Evolutionary conservation across 371 early-diverging fungal genomes (phyloP).

Genomic region (Rhizopus sp.): DNA sequence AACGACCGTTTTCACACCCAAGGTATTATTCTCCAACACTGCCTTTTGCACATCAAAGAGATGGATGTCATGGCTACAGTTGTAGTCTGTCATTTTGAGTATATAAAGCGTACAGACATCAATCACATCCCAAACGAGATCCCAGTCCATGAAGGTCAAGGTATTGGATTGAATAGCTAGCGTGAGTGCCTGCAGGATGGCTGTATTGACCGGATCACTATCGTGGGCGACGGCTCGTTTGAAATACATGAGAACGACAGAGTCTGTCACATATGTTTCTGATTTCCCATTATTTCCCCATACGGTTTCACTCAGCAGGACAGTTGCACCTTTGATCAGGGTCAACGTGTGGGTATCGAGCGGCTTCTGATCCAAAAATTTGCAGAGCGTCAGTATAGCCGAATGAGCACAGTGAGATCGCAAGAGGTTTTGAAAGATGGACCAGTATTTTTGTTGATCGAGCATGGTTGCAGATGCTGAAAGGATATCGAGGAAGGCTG

Average conservation of each 20-base stretch:
- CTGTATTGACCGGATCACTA: constrained; percentile 26
- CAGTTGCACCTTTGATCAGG: constrained; percentile 55
- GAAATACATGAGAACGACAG: constrained; percentile 40
- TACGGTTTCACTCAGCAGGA: constrained; percentile 54
- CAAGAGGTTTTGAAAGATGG: constrained; percentile 65
- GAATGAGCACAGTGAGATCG: constrained; percentile 69
- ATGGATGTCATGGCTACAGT: constrained; percentile 15
- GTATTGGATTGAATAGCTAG: constrained; percentile 17
- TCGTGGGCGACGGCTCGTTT: constrained; percentile 29
- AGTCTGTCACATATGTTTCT: constrained; percentile 40
- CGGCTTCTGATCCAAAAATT: constrained; percentile 38
- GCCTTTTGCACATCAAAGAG: constrained; percentile 12
- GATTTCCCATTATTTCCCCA: constrained; percentile 48
- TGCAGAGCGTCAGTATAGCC: constrained; percentile 61
- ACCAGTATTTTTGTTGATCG: constrained; percentile 41
- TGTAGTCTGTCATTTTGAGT: constrained; percentile 25
- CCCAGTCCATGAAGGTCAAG: constrained; percentile 47
- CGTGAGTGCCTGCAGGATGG: constrained; percentile 26
- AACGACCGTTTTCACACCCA: constrained; percentile 9
- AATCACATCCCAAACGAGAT: constrained; percentile 47
- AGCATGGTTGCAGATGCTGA: constrained; percentile 50
- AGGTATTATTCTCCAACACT: neutral
- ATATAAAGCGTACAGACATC: constrained; percentile 30
- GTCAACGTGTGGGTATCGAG: constrained; percentile 26
- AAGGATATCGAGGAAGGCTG: constrained; percentile 58